Base-by-base conservation (phyloP, 73 alveolate genomes). In the Stentor coeruleus region DNA sequence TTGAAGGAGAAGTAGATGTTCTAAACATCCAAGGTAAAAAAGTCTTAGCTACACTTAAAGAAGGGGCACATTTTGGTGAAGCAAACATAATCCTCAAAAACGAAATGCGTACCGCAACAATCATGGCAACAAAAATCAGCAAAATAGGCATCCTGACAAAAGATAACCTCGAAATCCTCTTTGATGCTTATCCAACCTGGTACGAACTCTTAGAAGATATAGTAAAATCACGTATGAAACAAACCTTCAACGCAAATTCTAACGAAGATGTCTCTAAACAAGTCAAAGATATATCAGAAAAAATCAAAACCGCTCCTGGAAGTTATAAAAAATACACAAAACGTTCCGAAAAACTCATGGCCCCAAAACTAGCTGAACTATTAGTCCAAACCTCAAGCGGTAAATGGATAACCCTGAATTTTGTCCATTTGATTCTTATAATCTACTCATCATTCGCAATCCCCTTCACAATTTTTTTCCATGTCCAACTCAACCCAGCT, bases 1-100 rank as follows among this genome's bases (percentile, higher is more conserved):
- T 90, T 15, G 96, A 90, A 11, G 96, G 96, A 0, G 92, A 90
- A 49, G 93, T 86, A 3, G 75, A 59, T 30, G 59, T 90, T 72
- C 38, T 87, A 35, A 90, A 92, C 59, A 28, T 66, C 2, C n/a
- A 73, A 14, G 75, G 77, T 0, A 76, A 87, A 20, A 91, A 80
- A 3, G 35, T 80, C 26, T 28, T 90, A 4, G 85, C 87, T 31
- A 39, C 81, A 1, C 40, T 90, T 79, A 72, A 59, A 28, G 38
- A 85, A 31, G 96, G 96, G 2, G 58, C 87, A 33, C 90, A 80
- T 74, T 90, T 77, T 84, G 96, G 86, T 82, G 59, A 81, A 79
- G 58, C 40, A 3, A 11, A 79, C 81, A 31, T 35, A 58, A 26
- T 85, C 40, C 40, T 81, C 55, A 36, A 75, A 33, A 76, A 83